Evolutionary conservation across 495 filamentous ascomycete genomes (phyloP), one percentile per base, ranked within the genome.

Genomic region (Penicillium silybi): DNA sequence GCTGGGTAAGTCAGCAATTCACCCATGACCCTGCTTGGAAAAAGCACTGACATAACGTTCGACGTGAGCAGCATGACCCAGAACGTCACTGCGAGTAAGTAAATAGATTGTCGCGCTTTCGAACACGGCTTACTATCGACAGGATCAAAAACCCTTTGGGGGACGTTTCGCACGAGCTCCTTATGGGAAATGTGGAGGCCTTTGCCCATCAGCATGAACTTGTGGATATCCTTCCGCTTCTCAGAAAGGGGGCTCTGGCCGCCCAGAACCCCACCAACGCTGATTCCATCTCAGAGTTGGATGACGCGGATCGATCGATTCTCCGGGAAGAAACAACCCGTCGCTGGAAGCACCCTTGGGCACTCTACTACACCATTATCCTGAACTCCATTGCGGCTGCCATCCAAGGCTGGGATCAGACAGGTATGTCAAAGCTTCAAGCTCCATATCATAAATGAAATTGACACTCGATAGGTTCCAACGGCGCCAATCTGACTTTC

Each of bases 301-400:
- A 72, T 52, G 76, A 80, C 0, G 61, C 57, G 1, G 87, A 89
- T 44, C 75, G 78, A 34, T 56, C 57, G 4, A 67, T 60, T n/a
- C 70, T 91, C 23, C 64, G 62, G 26, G 56, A 77, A 37, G 87
- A 91, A 57, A 63, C 74, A 17, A 71, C 75, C 9, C 78, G 84
- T 64, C 80, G 82, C 52, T 90, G 85, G 85, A 73, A 80, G 26
- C 80, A 86, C 19, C 85, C 86, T 7, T 60, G 51, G 53, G 73
- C 70, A n/a, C 68, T 90, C 11, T 84, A 81, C 65, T 73, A 83
- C 52, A 87, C 85, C 46, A 85, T 90, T 54, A 63, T 78, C 18
- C 77, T 85, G 27, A 86, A 84, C 63, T 88, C 86, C 17, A 81
- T 90, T 45, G 85, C 81, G n/a, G 87, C 87, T 15, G 86, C 85